phyloP scores from a whole-genome alignment of 495 filamentous ascomycete genomes.

The Xylaria venustula region DNA sequence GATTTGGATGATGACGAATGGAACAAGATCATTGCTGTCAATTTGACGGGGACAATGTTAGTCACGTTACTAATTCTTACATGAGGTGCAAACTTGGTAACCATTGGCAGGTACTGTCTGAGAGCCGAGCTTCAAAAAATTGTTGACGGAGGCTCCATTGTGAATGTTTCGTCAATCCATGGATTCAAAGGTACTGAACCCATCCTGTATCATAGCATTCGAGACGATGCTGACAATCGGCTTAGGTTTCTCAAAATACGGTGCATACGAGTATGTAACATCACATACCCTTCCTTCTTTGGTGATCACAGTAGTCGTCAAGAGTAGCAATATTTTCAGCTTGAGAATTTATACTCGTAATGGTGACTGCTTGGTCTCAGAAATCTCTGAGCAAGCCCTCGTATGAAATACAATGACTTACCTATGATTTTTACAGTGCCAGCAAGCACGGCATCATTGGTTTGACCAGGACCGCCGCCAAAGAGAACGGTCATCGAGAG shows the following conservation, averaged over 20 bases:
- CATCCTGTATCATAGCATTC: neutral
- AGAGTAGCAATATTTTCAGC: neutral
- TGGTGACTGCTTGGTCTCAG: neutral
- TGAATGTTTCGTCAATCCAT: conserved; percentile 57
- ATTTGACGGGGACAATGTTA: conserved; percentile 57
- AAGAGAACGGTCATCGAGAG: conserved; percentile 51
- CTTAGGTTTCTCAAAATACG: conserved; percentile 40
- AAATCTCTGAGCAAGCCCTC: neutral
- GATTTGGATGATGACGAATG: conserved; percentile 47
- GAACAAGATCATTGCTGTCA: conserved; percentile 53
- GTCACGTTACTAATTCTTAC: neutral
- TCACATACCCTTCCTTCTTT: neutral
- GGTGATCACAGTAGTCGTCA: too few species aligned
- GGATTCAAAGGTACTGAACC: conserved; percentile 47
- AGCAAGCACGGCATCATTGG: conserved; percentile 60
- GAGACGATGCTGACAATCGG: conserved; percentile 9
- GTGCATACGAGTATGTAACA: conserved; percentile 44
- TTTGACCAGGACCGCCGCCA: conserved; percentile 56
- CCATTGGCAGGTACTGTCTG: conserved; percentile 36
- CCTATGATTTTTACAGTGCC: conserved; percentile 20
- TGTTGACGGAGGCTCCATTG: conserved; percentile 48
- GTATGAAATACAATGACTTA: conserved; percentile 1
- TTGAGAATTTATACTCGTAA: neutral
- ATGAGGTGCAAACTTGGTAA: conserved; percentile 6
- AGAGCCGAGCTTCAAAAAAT: conserved; percentile 53